phyloP scores from a whole-genome alignment of 2,329 filamentous ascomycete species.

The Myriangium duriaei region DNA sequence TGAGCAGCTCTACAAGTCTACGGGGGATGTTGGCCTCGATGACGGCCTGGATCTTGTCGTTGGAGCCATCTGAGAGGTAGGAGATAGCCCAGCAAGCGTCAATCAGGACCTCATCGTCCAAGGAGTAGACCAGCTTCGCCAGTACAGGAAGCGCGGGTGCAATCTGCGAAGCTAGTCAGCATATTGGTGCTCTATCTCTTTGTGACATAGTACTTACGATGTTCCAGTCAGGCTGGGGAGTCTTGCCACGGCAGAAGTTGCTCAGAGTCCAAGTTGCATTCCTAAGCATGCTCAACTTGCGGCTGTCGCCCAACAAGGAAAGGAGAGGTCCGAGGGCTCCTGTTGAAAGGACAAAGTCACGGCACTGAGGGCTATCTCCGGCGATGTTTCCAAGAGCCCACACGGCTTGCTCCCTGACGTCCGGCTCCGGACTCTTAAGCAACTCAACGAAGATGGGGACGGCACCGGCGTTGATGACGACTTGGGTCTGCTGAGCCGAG shows the following conservation, averaged over 20 bases:
- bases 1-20: slow-evolving; percentile 87
- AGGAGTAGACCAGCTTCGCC: slow-evolving; percentile 92
- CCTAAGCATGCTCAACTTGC: slow-evolving; percentile 96
- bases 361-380: slow-evolving; percentile 92
- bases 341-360: slow-evolving; percentile 87
- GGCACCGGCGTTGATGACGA: slow-evolving; percentile 94
- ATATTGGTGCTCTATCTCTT: too few species aligned
- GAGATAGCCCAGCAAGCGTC: slow-evolving; percentile 99
- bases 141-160: slow-evolving; percentile 87
- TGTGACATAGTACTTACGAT: slow-evolving; percentile 51
- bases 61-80: slow-evolving; percentile 92
- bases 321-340: slow-evolving; percentile 86
- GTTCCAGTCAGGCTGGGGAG: slow-evolving; percentile 93
- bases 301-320: slow-evolving; percentile 83
- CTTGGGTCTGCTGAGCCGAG: slow-evolving; percentile 92
- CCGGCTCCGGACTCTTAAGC: slow-evolving; percentile 86
- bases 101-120: slow-evolving; percentile 96
- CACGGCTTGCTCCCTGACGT: slow-evolving; percentile 95
- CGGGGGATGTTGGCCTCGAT: slow-evolving; percentile 97
- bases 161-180: slow-evolving; percentile 49
- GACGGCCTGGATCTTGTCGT: slow-evolving; percentile 98
- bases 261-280: slow-evolving; percentile 98
- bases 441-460: slow-evolving; percentile 98
- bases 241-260: slow-evolving; percentile 99
- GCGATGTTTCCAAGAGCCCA: slow-evolving; percentile 99